phyloP scores from a whole-genome alignment of 441 rosid genomes.

The Erodium trifolium region DNA sequence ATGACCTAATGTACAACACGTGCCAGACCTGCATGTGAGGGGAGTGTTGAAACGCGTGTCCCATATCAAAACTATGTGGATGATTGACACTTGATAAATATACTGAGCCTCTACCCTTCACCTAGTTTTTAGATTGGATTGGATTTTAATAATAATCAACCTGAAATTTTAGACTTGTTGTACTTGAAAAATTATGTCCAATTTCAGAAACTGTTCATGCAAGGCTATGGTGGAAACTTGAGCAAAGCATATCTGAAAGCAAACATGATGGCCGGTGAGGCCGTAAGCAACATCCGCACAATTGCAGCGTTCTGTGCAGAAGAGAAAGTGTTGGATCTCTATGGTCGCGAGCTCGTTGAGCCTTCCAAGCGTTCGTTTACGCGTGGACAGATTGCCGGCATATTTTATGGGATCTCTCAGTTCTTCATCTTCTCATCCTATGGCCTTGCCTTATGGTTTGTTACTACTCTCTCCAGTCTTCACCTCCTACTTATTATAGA shows the following conservation, averaged over 20 bases:
- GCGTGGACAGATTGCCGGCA: constrained; percentile 99
- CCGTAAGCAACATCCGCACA: constrained; percentile 54
- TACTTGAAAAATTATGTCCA: too few relatives aligned
- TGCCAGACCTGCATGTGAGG: too few relatives aligned
- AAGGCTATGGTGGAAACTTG: constrained; percentile 91
- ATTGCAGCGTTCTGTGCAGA: constrained; percentile 96
- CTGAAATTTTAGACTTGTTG: too few relatives aligned
- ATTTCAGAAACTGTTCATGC: constrained; percentile 84
- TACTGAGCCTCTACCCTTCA: too few relatives aligned
- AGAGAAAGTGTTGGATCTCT: constrained; percentile 69
- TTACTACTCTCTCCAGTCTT: constrained; percentile 10
- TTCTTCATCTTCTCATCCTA: constrained; percentile 86
- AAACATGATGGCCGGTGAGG: constrained; percentile 84
- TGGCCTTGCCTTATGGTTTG: constrained; percentile 96
- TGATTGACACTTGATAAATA: too few relatives aligned
- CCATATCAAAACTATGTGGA: too few relatives aligned
- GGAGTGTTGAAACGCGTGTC: too few relatives aligned
- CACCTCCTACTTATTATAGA: neutral
- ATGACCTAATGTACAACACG: too few relatives aligned
- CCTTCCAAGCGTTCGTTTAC: constrained; percentile 84
- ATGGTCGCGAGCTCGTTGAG: constrained; percentile 44
- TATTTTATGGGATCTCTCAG: constrained; percentile 91
- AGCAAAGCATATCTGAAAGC: constrained; percentile 90
- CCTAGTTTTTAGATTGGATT: too few relatives aligned
- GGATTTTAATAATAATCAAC: too few relatives aligned